Evolutionary conservation across 2,329 filamentous ascomycete genomes (phyloP).

Genomic region (Venturiaceae sp.): DNA sequence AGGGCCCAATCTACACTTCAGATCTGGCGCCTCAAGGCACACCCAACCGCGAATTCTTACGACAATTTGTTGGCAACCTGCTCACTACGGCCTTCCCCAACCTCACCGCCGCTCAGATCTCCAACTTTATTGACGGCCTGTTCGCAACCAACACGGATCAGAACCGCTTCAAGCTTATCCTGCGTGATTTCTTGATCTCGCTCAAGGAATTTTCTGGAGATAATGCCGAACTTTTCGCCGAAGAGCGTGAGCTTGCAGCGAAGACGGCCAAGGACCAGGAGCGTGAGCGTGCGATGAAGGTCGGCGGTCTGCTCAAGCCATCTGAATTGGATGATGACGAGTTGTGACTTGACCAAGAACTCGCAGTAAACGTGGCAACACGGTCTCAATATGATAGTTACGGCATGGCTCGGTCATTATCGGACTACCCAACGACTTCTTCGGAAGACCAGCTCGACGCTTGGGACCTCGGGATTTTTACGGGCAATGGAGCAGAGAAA

Average conservation of each 20-base stretch:
- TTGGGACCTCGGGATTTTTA: no score
- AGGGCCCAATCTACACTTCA: slow-evolving; percentile 77
- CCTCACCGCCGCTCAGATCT: slow-evolving; percentile 80
- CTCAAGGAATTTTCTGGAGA: slow-evolving; percentile 95
- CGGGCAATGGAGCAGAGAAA: neutral
- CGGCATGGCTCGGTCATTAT: neutral
- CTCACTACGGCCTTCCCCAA: slow-evolving; percentile 89
- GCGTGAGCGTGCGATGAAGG: slow-evolving; percentile 85
- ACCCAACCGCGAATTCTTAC: slow-evolving; percentile 82
- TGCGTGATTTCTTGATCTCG: slow-evolving; percentile 95
- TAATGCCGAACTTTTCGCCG: slow-evolving; percentile 85
- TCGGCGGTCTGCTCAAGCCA: slow-evolving; percentile 90
- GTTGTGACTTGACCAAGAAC: slow-evolving; percentile 58
- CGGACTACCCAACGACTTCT: neutral
- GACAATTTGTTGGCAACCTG: slow-evolving; percentile 75
- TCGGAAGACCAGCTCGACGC: neutral
- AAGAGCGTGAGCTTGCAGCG: slow-evolving; percentile 89
- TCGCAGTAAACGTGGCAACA: neutral
- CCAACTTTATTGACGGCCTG: slow-evolving; percentile 78
- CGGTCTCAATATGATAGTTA: neutral
- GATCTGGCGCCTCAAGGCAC: slow-evolving; percentile 79
- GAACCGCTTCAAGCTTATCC: slow-evolving; percentile 87
- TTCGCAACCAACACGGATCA: slow-evolving; percentile 84
- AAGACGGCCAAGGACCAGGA: slow-evolving; percentile 79
- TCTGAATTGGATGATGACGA: slow-evolving; percentile 83